Conservation (phyloP, 2,329 filamentous ascomycete genomes). For the Chalaropsis thielavioides region DNA sequence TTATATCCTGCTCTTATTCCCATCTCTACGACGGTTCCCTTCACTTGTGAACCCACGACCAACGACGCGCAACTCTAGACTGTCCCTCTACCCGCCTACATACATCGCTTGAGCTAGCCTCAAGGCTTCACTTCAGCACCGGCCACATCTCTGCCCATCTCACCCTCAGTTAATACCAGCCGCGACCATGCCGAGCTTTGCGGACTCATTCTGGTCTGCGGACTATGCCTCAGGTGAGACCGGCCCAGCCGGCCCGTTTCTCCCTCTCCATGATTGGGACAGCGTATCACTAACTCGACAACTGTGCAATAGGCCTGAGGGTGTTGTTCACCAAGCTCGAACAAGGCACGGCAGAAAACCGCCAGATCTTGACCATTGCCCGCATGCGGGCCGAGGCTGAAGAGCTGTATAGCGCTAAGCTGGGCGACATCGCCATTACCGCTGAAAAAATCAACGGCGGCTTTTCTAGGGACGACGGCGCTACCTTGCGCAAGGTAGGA, state of each 20-base stretch:
- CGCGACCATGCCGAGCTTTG: constrained; percentile 66
- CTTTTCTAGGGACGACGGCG: constrained; percentile 84
- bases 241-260: not conserved
- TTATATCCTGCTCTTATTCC: not conserved
- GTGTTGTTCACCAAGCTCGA: constrained; percentile 94
- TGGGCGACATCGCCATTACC: constrained; percentile 67
- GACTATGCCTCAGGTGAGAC: constrained; percentile 83
- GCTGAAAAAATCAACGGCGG: constrained; percentile 73
- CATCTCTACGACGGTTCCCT: not conserved
- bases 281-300: not conserved
- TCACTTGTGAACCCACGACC: not conserved
- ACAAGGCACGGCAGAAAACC: constrained; percentile 88
- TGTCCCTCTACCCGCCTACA: not conserved
- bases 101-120: constrained; percentile 1
- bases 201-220: constrained; percentile 92
- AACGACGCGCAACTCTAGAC: not conserved
- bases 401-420: constrained; percentile 67
- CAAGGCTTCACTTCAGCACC: not conserved
- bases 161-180: not conserved
- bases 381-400: constrained; percentile 92
- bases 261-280: not conserved
- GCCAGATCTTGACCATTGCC: constrained; percentile 81
- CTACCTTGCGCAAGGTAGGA: constrained; percentile 80
- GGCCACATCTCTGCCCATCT: not conserved
- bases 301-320: constrained; percentile 50